Evolutionary conservation across 441 rosid genomes (phyloP).

Genomic region (Adansonia gregorii): DNA sequence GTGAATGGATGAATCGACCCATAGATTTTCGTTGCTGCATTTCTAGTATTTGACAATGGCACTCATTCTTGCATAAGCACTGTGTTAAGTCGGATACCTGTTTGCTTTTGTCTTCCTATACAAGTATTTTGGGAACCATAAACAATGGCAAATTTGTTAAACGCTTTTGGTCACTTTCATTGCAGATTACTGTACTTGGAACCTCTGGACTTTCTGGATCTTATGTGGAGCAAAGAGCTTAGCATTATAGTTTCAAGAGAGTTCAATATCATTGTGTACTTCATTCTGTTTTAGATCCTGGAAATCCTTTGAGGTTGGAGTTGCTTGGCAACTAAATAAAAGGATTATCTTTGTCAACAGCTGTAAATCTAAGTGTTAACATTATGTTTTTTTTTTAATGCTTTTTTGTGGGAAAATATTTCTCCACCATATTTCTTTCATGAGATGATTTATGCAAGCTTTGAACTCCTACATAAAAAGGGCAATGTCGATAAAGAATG

Average conservation of each 20-base stretch:
- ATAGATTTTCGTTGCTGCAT: slow-evolving; percentile 6
- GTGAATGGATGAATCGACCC: not conserved
- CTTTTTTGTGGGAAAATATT: not conserved
- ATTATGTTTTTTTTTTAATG: not conserved
- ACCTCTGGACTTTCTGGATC: no score
- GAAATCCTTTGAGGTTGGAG: not conserved
- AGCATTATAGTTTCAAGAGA: not conserved
- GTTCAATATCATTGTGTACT: not conserved
- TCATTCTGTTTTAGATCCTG: not conserved
- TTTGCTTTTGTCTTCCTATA: no score
- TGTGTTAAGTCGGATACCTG: not conserved
- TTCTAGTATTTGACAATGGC: not conserved
- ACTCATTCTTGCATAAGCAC: not conserved
- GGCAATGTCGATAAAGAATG: no score
- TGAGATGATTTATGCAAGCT: no score
- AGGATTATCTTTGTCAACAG: not conserved
- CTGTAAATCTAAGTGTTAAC: slow-evolving; percentile 3
- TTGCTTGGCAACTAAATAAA: slow-evolving; percentile 16
- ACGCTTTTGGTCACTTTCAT: not conserved
- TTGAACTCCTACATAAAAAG: no score
- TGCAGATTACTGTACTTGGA: no score
- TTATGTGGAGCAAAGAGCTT: slow-evolving; percentile 62
- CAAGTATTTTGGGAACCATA: not conserved
- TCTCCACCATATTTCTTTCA: no score
- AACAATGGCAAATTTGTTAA: not conserved